Evolutionary conservation across 2,329 filamentous ascomycete genomes (phyloP), one percentile per base, ranked within the genome.

Genomic region (Colletotrichum zoysiae): DNA sequence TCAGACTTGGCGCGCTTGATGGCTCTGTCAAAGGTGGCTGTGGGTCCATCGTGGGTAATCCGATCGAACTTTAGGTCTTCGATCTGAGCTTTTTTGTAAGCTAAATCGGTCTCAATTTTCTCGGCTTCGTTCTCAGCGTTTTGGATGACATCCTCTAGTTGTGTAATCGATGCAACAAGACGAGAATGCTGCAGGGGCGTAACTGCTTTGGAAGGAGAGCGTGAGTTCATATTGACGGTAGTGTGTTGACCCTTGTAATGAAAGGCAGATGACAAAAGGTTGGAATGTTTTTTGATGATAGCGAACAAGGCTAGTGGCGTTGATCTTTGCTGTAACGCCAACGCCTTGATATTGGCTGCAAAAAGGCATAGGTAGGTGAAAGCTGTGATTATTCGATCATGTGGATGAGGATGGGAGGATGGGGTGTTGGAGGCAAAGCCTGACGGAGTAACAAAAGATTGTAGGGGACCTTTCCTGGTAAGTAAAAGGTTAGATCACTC

Each of bases 51-150:
- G n/a, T 46, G 35, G 33, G 64, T 50, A 16, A 71, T 42, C 44
- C 59, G 51, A 3, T 68, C 44, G 8, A 23, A 58, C 50, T 53
- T 71, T 3, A 71, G 48, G 5, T 48, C 38, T 12, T 59, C 35
- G 14, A 71, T 59, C n/a, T 63, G 44, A 44, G 16, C 69, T 30
- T 64, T 58, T 20, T 71, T 71, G 69, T 71, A 71, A 11, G 69
- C 58, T 0, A 68, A 58, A 8, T 53, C 11, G 6, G 53, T 71
- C 38, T 71, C 69, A 14, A 59, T 40, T 12, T 50, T 18, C 26
- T 71, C 69, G 9, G 59, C 65, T 9, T 67, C 53, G 2, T 51
- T 58, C 38, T 71, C 57, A 30, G 46, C 33, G 26, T 46, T 20
- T 53, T 8, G 53, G 16, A 71, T 23, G 23, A 30, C 33, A 7